Percentiles rank a stretch among this genome's conserved stretches.
Conservation (phyloP, 2,329 filamentous ascomycete species). For the Pseudogymnoascus verrucosus region DNA sequence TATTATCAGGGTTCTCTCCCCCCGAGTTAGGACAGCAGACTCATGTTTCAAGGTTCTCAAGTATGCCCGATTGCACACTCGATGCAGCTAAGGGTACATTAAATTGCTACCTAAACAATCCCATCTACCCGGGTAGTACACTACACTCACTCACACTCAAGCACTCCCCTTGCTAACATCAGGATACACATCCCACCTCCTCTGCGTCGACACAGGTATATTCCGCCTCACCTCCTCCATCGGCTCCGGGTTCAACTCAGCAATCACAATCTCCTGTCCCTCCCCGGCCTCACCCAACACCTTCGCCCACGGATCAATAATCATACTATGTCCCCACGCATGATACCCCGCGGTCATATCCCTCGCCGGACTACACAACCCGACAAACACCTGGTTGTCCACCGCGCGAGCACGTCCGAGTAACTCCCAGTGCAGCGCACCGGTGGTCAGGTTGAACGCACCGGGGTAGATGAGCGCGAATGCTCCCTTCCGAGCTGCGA, state of each 20-base stretch:
- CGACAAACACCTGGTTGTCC: slow-evolving; percentile 93
- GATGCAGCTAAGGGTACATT: neutral
- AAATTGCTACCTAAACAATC: neutral
- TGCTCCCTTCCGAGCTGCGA: slow-evolving; percentile 76
- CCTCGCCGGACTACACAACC: slow-evolving; percentile 81
- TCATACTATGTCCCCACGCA: slow-evolving; percentile 85
- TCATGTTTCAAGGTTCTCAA: neutral
- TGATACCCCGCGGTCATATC: slow-evolving; percentile 72
- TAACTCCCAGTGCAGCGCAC: slow-evolving; percentile 83
- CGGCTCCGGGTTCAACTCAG: slow-evolving; percentile 57
- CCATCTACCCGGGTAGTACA: neutral
- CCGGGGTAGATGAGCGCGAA: slow-evolving; percentile 89
- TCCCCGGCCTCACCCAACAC: slow-evolving; percentile 76
- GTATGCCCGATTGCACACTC: neutral
- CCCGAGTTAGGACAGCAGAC: neutral
- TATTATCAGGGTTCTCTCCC: neutral
- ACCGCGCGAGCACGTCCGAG: slow-evolving; percentile 75
- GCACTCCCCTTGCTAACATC: slow-evolving; percentile 61
- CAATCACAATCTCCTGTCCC: slow-evolving; percentile 65
- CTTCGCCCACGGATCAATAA: slow-evolving; percentile 79
- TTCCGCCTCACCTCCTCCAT: slow-evolving; percentile 71
- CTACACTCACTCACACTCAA: neutral
- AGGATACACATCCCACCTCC: slow-evolving; percentile 91
- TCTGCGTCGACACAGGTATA: slow-evolving; percentile 77
- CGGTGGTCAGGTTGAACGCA: slow-evolving; percentile 95